Conservation (phyloP, 495 filamentous ascomycete genomes). For the Aspergillus bertholletiae region DNA sequence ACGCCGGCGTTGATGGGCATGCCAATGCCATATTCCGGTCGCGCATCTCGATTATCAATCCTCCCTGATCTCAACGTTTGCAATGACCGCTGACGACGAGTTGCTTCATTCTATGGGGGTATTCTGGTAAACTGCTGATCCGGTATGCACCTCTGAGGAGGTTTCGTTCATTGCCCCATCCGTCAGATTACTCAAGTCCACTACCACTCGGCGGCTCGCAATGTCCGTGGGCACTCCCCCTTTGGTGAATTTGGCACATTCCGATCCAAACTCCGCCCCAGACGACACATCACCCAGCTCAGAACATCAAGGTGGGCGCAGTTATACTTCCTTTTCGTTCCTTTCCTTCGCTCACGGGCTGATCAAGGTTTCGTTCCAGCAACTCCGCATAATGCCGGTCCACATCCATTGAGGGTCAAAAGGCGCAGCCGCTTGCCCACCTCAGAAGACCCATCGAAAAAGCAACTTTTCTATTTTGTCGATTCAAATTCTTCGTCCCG, state of each 20-base stretch:
- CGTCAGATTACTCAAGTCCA: conserved; percentile 9
- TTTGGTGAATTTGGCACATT: conserved; percentile 13
- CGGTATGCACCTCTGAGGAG: conserved; percentile 26
- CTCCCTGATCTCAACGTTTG: conserved; percentile 4
- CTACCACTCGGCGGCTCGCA: conserved; percentile 9
- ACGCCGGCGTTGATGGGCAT: conserved; percentile 7
- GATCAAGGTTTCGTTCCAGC: conserved; percentile 11
- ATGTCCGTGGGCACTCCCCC: conserved; percentile 28
- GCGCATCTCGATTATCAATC: neutral
- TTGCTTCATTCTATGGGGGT: conserved; percentile 19
- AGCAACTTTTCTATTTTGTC: conserved; percentile 44
- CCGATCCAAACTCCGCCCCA: conserved; percentile 3
- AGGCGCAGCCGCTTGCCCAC: conserved; percentile 23
- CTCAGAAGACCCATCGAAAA: conserved; percentile 21
- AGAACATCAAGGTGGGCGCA: conserved; percentile 13
- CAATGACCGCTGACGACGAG: conserved; percentile 21
- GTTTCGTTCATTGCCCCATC: neutral
- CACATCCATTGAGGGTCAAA: conserved; percentile 17
- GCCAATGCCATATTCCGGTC: neutral
- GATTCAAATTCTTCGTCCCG: conserved; percentile 41
- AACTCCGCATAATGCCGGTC: conserved; percentile 15
- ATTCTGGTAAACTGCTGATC: conserved; percentile 18
- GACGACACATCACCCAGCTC: conserved; percentile 5
- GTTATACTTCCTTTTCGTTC: neutral
- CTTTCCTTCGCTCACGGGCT: conserved; percentile 2